Evolutionary conservation across 1,284 basidiomycete species (phyloP).

Genomic region (Fomitopsis pinicola): DNA sequence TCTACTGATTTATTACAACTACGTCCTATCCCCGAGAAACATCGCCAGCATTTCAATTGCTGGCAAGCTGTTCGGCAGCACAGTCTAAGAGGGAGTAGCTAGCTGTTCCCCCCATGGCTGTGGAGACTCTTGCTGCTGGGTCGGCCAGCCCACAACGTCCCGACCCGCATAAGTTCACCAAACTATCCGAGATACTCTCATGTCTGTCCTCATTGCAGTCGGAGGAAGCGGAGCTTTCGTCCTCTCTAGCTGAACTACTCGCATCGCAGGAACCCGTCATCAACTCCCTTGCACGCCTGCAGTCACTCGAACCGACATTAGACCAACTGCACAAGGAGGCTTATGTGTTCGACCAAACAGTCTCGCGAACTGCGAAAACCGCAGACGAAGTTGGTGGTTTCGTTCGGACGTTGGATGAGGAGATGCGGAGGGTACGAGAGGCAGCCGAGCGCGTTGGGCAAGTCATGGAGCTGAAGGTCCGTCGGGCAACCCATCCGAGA

Average conservation of each 20-base stretch:
- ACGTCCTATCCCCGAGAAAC: not conserved
- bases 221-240: constrained; percentile 75
- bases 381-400: constrained; percentile 89
- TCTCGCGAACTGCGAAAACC: constrained; percentile 72
- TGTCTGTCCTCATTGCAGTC: constrained; percentile 73
- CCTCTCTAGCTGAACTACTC: constrained; percentile 71
- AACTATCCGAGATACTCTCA: constrained; percentile 63
- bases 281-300: constrained; percentile 59
- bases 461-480: constrained; percentile 87
- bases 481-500: constrained; percentile 10
- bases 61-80: not conserved
- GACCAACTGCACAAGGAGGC: constrained; percentile 64
- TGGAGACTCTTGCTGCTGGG: not conserved
- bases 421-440: constrained; percentile 84
- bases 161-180: constrained; percentile 37
- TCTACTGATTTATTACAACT: not conserved
- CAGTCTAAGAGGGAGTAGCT: not conserved
- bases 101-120: not conserved
- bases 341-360: constrained; percentile 48
- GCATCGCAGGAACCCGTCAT: constrained; percentile 66
- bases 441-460: constrained; percentile 82
- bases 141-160: not conserved
- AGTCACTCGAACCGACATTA: constrained; percentile 60
- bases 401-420: constrained; percentile 84
- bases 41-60: too few species aligned